Evolutionary conservation across 2,329 filamentous ascomycete species (phyloP), one percentile per base, ranked within the genome.

Genomic region (Tolypocladium amazonense): DNA sequence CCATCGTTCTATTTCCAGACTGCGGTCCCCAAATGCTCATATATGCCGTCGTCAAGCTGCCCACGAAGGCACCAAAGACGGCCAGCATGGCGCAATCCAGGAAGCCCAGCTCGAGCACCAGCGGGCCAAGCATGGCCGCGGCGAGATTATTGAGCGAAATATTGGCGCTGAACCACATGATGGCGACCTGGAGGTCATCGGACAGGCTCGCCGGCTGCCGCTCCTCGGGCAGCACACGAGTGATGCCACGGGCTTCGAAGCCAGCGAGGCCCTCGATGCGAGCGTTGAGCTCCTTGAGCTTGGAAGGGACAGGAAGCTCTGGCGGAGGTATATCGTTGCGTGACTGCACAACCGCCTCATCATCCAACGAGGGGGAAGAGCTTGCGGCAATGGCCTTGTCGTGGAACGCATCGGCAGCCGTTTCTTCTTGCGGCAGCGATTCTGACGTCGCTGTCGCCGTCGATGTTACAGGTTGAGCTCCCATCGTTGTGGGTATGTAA

Each of bases 1-100:
- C 87, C 86, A 92, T 91, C 69, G 92, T 89, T 59, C 89, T 83
- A 63, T 92, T 77, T 4, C 89, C 89, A 64, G 90, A 91, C 11
- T 76, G 76, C 3, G 89, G 86, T 3, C 89, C 89, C 68, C 92
- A 90, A 23, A 84, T 89, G 2, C 87, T 88, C 77, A 92, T 92
- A 73, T 87, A 90, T 68, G 84, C 88, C 20, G 90, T 88, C 0
- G 88, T 87, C 56, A 86, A 68, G 56, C 88, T 81, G n/a, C 87
- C 88, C 12, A 93, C 76, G 5, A 90, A 69, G 66, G 92, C 92
- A 76, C 92, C 83, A 74, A 92, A 89, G 58, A 93, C 71, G 61
- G 89, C 86, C 38, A 86, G 82, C 54, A 93, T 75, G 39, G 88
- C 83, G 9, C 86, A 84, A 67, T 93, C 90, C 56, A 87, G 77